phyloP scores from a whole-genome alignment of 495 filamentous ascomycete species.

The Penicillium pulvis region DNA sequence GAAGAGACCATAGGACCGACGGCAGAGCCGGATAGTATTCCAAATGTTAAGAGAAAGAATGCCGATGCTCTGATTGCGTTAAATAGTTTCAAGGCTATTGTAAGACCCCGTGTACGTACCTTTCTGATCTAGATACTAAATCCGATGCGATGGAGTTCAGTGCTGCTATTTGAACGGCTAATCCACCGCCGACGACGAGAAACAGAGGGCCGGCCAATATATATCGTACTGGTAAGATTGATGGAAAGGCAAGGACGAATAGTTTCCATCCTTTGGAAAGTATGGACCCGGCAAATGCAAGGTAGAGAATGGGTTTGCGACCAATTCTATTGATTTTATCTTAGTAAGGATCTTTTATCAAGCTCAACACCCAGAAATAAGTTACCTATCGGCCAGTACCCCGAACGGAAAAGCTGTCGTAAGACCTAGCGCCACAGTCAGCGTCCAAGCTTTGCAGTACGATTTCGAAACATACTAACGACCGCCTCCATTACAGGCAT shows the following conservation, averaged over 20 bases:
- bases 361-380: not conserved
- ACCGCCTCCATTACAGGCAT: not conserved
- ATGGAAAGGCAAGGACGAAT: not conserved
- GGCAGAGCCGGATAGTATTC: not conserved
- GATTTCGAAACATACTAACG: not conserved
- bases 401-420: not conserved
- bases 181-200: not conserved
- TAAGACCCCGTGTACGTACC: not conserved
- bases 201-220: not conserved
- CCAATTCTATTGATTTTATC: not conserved
- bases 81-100: not conserved
- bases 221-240: not conserved
- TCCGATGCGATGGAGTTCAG: slow-evolving; percentile 1
- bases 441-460: not conserved
- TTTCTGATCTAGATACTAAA: not conserved
- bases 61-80: slow-evolving; percentile 2
- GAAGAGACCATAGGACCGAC: not conserved
- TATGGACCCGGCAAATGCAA: not conserved
- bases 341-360: not conserved
- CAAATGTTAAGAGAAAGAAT: not conserved
- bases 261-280: not conserved
- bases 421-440: not conserved
- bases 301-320: slow-evolving; percentile 1
- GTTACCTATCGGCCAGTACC: not conserved
- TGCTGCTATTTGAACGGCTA: not conserved